Conservation (phyloP, 805 yeast species). For the Metschnikowia chrysomelidarum region DNA sequence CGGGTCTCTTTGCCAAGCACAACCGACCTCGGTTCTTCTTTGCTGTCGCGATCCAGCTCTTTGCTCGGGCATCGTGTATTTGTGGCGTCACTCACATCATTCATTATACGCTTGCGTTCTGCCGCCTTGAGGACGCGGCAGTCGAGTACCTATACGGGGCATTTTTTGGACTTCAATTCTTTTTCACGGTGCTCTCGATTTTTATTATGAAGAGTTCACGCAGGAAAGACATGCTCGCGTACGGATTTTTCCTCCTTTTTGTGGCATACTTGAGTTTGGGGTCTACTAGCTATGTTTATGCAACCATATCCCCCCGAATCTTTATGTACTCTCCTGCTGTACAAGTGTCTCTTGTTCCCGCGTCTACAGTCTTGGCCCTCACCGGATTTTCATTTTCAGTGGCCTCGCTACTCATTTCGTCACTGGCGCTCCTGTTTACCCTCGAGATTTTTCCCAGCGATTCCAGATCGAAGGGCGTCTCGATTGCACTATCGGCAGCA, state of each 20-base stretch:
- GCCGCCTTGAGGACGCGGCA: conserved; percentile 9
- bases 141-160: conserved; percentile 9
- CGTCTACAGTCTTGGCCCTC: conserved; percentile 43
- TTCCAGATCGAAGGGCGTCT: conserved; percentile 32
- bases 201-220: conserved; percentile 41
- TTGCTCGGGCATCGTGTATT: conserved; percentile 7
- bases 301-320: conserved; percentile 29
- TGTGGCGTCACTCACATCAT: conserved; percentile 7
- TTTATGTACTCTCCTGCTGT: conserved; percentile 28
- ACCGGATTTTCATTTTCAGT: conserved; percentile 46
- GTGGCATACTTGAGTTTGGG: conserved; percentile 35
- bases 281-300: conserved; percentile 32
- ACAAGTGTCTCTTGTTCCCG: conserved; percentile 38
- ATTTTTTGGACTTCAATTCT: conserved; percentile 38
- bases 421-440: conserved; percentile 50
- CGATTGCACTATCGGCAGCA: conserved; percentile 13
- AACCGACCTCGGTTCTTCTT: conserved; percentile 2
- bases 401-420: conserved; percentile 44
- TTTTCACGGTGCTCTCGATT: conserved; percentile 46
- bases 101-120: conserved; percentile 12
- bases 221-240: conserved; percentile 46
- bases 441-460: conserved; percentile 47
- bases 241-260: conserved; percentile 41
- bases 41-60: conserved; percentile 10
- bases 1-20: conserved; percentile 3